Percentiles rank a stretch among this genome's conserved stretches.
These are phyloP conservation scores for Hibiscus trionum DNA, from an alignment of 345 rosid genomes.

Conservation along the genomic window DNA sequence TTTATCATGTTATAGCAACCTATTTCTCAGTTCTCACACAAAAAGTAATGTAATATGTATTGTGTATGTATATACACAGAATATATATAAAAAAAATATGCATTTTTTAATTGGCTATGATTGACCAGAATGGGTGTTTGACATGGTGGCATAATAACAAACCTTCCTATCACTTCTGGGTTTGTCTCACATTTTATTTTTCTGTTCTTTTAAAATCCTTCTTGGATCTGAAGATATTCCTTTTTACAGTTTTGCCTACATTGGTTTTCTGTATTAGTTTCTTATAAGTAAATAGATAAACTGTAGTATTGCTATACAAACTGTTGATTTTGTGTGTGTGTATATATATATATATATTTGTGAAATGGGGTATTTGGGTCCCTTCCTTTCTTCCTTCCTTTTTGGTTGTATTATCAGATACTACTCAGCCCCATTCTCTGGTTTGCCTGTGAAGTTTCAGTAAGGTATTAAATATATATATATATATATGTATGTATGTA, in stretches of 20 bases:
- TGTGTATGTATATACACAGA: too few relatives aligned
- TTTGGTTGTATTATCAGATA: neutral
- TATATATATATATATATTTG: neutral
- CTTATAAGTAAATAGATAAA: conserved; percentile 12
- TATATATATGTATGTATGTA: neutral
- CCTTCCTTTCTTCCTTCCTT: conserved; percentile 19
- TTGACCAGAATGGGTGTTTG: neutral
- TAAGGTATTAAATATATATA: conserved; percentile 3
- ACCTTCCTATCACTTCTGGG: conserved; percentile 13
- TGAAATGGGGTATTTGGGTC: conserved; percentile 14
- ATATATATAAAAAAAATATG: too few relatives aligned
- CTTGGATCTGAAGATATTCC: conserved; percentile 44
- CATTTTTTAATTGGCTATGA: neutral
- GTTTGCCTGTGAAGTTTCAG: neutral
- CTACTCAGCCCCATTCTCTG: neutral
- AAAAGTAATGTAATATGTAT: too few relatives aligned
- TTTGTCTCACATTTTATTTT: conserved; percentile 13
- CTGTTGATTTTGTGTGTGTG: conserved; percentile 14
- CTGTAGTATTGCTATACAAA: conserved; percentile 12
- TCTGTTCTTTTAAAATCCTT: neutral
- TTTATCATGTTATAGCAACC: too few relatives aligned
- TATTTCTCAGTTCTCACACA: neutral
- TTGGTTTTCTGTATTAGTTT: conserved; percentile 10
- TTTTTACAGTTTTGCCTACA: conserved; percentile 17
- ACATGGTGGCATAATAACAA: conserved; percentile 6